Conservation (phyloP, 352 stramenopile genomes). For the Pythium grandisporangium region DNA sequence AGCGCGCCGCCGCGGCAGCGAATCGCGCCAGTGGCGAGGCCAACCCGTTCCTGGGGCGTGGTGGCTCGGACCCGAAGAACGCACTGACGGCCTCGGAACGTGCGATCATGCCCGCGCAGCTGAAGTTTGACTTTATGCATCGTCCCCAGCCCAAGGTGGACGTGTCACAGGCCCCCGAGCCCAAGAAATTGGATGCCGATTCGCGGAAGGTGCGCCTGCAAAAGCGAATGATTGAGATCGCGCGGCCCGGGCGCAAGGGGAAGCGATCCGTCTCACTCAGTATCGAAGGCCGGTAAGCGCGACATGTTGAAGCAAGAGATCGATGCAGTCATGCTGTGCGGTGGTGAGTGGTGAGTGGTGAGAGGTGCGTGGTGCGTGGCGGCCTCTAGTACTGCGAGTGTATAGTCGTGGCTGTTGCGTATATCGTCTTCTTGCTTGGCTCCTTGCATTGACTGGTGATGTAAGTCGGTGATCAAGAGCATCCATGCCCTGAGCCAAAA, state of each 20-base stretch:
- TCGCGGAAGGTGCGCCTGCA: conserved; percentile 70
- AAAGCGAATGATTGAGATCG: conserved; percentile 86
- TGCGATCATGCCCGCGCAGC: conserved; percentile 54
- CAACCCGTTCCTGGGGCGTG: conserved; percentile 41
- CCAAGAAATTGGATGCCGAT: conserved; percentile 52
- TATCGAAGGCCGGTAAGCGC: conserved; percentile 73
- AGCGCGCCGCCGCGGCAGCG: conserved; percentile 3
- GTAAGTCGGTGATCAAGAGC: no score
- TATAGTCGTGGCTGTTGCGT: no score
- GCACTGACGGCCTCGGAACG: conserved; percentile 38
- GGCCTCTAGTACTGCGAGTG: no score
- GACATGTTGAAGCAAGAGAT: conserved; percentile 1
- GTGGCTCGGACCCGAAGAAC: conserved; percentile 17
- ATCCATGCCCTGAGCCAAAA: no score
- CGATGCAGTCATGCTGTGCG: not conserved
- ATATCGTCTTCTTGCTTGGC: no score
- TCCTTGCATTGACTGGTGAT: no score
- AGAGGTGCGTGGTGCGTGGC: no score
- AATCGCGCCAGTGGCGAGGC: conserved; percentile 15
- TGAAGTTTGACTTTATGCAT: conserved; percentile 78
- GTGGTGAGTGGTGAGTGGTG: no score
- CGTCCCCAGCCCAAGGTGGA: conserved; percentile 79
- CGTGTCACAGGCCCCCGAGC: conserved; percentile 37
- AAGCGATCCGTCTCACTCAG: conserved; percentile 70
- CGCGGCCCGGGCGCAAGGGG: conserved; percentile 59